Percentiles rank a stretch among this genome's conserved stretches.
Conservation (phyloP, 1,139 yeast species). For the Pichia sp. region DNA sequence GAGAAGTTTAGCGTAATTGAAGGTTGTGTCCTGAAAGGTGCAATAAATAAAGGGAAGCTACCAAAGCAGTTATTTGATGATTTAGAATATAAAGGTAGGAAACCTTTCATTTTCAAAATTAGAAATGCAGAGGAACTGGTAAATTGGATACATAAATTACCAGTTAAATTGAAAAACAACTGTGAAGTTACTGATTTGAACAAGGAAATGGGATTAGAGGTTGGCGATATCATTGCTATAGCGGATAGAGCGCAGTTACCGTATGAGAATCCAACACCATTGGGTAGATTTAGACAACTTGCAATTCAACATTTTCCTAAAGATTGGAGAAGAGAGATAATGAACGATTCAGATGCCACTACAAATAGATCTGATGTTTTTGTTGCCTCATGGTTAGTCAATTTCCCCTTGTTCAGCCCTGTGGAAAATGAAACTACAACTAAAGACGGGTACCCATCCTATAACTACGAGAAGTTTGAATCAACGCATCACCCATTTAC, state of each 20-base stretch:
- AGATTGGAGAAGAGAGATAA: slow-evolving; percentile 36
- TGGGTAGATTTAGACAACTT: slow-evolving; percentile 78
- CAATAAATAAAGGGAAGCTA: slow-evolving; percentile 28
- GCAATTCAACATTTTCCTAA: slow-evolving; percentile 48
- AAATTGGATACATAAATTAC: slow-evolving; percentile 34
- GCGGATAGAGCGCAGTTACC: slow-evolving; percentile 57
- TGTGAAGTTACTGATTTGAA: slow-evolving; percentile 22
- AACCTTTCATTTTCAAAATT: slow-evolving; percentile 50
- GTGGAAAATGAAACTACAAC: slow-evolving; percentile 29
- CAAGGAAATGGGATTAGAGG: slow-evolving; percentile 32
- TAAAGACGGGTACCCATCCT: slow-evolving; percentile 45
- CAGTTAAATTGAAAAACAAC: slow-evolving; percentile 24
- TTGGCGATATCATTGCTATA: slow-evolving; percentile 73
- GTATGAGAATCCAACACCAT: slow-evolving; percentile 93
- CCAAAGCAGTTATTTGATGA: slow-evolving; percentile 35
- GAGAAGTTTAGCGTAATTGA: slow-evolving; percentile 59
- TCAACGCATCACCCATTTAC: slow-evolving; percentile 98
- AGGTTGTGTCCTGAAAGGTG: slow-evolving; percentile 53
- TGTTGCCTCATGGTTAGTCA: slow-evolving; percentile 80
- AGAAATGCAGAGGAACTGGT: slow-evolving; percentile 29
- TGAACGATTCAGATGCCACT: slow-evolving; percentile 1
- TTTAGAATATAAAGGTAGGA: slow-evolving; percentile 45
- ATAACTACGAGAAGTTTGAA: slow-evolving; percentile 38
- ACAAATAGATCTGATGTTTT: slow-evolving; percentile 27
- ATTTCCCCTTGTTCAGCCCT: slow-evolving; percentile 88